Base-by-base conservation (phyloP, 257 asterid genomes). In the Marsdenia floribunda region DNA sequence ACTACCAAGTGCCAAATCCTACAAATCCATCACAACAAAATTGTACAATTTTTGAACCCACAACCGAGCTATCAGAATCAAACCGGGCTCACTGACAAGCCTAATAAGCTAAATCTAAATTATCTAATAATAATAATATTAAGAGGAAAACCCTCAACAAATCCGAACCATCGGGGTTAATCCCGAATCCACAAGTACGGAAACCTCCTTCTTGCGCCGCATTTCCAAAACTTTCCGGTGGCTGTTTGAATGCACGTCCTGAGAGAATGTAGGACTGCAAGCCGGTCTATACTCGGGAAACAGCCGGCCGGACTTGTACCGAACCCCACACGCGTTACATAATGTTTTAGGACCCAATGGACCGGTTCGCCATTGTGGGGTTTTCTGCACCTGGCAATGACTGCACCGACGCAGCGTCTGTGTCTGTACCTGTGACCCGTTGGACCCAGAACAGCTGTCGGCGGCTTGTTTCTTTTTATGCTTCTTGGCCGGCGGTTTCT, bases 291-390 rank as follows among this genome's bases (percentile, higher is more conserved):
- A 84, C 59, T 84, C 87, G 0, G 87, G 87, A 0, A 76, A 81
- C 0, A 84, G 80, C 72, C 87, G 80, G 50, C 85, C 87, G 65
- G 87, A 84, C 14, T 84, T 81, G 12, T 54, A 81, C 21, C 87
- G 78, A 29, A 84, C 85, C 1, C 87, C 87, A 55, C 87, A 84
- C n/a, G 87, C 87, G 47, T 84, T 84, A 14, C 87, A 84, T 19
- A 84, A 75, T 1, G 83, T 81, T 76, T 84, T 84, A 2, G 85
- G 79, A 35, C 85, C 85, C 74, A 84, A 37, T 3, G 87, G 84
- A 33, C 85, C 87, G 78, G 87, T 38, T 52, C 85, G 63, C 87
- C 87, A 81, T 15, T 79, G 85, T 1, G 85, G 85, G 12, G 83
- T 81, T 75, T 73, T 84, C 76, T 70, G 83, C 33, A 83, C 84